phyloP scores from a whole-genome alignment of 352 stramenopile genomes.

The Globisporangium canariense region DNA sequence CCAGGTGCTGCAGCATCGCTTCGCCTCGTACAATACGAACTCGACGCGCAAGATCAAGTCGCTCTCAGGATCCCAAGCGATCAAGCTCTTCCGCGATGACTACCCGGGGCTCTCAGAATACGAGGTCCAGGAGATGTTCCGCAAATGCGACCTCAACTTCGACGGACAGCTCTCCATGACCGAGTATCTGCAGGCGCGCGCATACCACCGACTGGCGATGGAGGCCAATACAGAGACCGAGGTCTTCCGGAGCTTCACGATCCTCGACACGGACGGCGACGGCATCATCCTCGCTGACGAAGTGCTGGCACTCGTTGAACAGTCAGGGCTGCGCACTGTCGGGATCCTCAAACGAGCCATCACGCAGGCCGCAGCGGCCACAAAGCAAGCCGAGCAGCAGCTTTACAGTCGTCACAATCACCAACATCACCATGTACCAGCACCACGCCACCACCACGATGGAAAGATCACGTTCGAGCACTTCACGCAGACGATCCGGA shows the following conservation, averaged over 20 bases:
- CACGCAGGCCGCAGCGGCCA: constrained; percentile 39
- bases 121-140: constrained; percentile 56
- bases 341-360: constrained; percentile 49
- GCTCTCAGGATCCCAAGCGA: constrained; percentile 37
- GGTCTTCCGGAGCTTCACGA: constrained; percentile 54
- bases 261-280: constrained; percentile 60
- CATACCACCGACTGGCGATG: constrained; percentile 48
- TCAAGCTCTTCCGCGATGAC: constrained; percentile 61
- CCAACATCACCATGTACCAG: background rate
- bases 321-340: constrained; percentile 39
- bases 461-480: constrained; percentile 71
- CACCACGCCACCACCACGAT: constrained; percentile 15
- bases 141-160: constrained; percentile 54
- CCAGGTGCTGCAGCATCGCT: constrained; percentile 44
- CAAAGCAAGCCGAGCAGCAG: constrained; percentile 21
- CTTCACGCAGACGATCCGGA: constrained; percentile 52
- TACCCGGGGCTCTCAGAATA: constrained; percentile 59
- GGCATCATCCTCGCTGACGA: constrained; percentile 49
- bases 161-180: constrained; percentile 51
- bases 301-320: constrained; percentile 47
- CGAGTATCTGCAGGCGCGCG: constrained; percentile 58
- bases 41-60: constrained; percentile 11
- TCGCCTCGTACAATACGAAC: constrained; percentile 21
- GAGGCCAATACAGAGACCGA: constrained; percentile 56
- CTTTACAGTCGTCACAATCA: background rate